Base-by-base conservation (phyloP, 305 asterid genomes). In the Ajuga reptans region DNA sequence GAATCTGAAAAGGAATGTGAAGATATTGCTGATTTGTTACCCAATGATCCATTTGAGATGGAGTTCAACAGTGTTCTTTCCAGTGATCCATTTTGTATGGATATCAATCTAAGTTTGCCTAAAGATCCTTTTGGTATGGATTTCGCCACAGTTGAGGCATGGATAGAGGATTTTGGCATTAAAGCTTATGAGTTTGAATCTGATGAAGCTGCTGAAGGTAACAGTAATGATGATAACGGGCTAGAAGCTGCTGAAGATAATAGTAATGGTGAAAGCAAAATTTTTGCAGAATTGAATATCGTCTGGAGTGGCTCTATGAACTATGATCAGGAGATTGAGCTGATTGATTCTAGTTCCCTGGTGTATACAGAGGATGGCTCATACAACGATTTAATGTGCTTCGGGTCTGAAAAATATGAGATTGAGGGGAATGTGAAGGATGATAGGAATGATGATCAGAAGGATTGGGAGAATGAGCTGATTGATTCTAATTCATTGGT, bases 81-180 rank as follows among this genome's bases (percentile, higher is more conserved):
- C 4, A 33, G 10, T 7, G 85, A 78, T 70, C 77, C 75, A 11
- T 34, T 43, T 34, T 45, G 12, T 24, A 62, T 77, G 75, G 81
- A 73, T 73, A 37, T 76, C 47, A 51, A 67, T 57, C 11, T 47
- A 5, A 29, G 66, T 72, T 81, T 88, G 77, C 96, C 95, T 2
- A 68, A 1, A 50, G 96, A 90, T 81, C 91, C 90, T 17, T 86
- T 90, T 42, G 91, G 68, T 56, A 88, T 87, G 91, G 87, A 79
- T 57, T 69, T 82, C 42, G 59, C 72, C 45, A 36, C 66, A 10
- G 83, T 82, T 17, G 78, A 83, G 0, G 75, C 84, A 51, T 83
- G 77, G 86, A 67, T 82, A 8, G 93, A 78, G 73, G 92, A 84
- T 66, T 62, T 84, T 71, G 73, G 78, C 64, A 66, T 71, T 16